A percentile compares a stretch with the other conserved stretches of the same genome.
Conservation (phyloP, 1,284 basidiomycete species). For the Cutaneotrichosporon cavernicola region DNA sequence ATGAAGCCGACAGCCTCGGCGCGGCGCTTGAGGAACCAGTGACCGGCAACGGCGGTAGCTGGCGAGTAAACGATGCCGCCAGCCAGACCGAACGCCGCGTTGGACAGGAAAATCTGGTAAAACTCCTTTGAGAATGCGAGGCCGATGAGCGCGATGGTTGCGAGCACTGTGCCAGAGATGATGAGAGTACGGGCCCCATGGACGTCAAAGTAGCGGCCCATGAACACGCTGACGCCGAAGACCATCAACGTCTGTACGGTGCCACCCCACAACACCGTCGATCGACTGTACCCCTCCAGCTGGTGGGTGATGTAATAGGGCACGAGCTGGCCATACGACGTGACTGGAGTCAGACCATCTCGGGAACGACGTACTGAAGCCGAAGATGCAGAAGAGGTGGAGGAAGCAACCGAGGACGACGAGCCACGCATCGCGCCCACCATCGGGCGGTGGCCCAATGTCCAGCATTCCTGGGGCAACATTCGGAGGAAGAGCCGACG, state of each 20-base stretch:
- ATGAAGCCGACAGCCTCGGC: conserved; percentile 48
- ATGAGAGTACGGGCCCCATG: conserved; percentile 32
- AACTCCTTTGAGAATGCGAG: conserved; percentile 44
- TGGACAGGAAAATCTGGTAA: conserved; percentile 49
- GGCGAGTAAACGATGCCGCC: conserved; percentile 46
- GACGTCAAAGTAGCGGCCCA: conserved; percentile 33
- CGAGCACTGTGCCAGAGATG: conserved; percentile 29
- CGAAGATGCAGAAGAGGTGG: conserved; percentile 34
- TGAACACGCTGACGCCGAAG: conserved; percentile 24
- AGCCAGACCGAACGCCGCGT: conserved; percentile 41
- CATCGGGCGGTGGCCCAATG: conserved; percentile 33
- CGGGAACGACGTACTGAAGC: conserved; percentile 31
- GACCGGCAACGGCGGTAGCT: conserved; percentile 44
- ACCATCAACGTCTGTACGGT: conserved; percentile 23
- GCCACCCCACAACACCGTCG: conserved; percentile 27
- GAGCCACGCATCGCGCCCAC: conserved; percentile 34
- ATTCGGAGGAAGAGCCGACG: background rate
- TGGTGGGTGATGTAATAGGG: conserved; percentile 30
- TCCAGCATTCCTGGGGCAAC: conserved; percentile 3
- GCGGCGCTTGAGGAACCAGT: conserved; percentile 49
- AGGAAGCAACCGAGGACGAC: conserved; percentile 31
- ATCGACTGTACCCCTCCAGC: conserved; percentile 20
- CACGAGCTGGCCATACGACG: conserved; percentile 29
- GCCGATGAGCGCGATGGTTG: conserved; percentile 37
- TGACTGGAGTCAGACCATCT: conserved; percentile 31